These are phyloP conservation scores for Elongisporangium undulatum DNA, from an alignment of 352 stramenopile genomes.

Conservation along the genomic window DNA sequence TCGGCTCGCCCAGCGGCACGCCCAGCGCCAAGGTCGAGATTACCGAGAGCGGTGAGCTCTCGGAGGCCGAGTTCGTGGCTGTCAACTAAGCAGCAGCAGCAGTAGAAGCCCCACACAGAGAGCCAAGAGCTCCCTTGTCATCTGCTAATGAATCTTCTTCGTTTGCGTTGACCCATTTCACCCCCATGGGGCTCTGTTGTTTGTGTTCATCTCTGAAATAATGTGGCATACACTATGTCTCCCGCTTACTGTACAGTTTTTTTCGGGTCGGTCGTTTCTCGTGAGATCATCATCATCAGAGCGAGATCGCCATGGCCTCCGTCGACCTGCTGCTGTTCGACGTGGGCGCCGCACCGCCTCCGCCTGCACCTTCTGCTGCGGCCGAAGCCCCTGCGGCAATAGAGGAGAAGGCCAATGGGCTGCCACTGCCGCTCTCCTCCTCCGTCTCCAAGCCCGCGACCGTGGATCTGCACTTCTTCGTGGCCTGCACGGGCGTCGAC, in stretches of 20 bases:
- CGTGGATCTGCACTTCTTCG: constrained; percentile 60
- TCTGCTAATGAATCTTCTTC: not conserved
- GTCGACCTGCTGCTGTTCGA: constrained; percentile 10
- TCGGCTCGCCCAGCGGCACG: constrained; percentile 90
- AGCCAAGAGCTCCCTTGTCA: not conserved
- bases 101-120: not conserved
- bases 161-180: not conserved
- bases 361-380: not conserved
- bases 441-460: constrained; percentile 11
- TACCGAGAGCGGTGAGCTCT: constrained; percentile 92
- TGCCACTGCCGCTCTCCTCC: not conserved
- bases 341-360: not conserved
- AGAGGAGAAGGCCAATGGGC: not conserved
- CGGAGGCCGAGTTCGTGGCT: constrained; percentile 40
- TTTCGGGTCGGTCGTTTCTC: not conserved
- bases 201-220: not conserved
- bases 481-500: constrained; percentile 59
- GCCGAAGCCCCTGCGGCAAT: not conserved
- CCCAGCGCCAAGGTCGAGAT: constrained; percentile 89
- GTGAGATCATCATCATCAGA: not conserved
- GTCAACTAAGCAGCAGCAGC: constrained; percentile 18
- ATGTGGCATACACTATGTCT: not conserved
- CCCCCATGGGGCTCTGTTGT: too few species aligned
- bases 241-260: not conserved
- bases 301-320: constrained; percentile 5